These are phyloP conservation scores for Panus rudis DNA, from an alignment of 768 basidiomycete genomes.

Conservation along the genomic window DNA sequence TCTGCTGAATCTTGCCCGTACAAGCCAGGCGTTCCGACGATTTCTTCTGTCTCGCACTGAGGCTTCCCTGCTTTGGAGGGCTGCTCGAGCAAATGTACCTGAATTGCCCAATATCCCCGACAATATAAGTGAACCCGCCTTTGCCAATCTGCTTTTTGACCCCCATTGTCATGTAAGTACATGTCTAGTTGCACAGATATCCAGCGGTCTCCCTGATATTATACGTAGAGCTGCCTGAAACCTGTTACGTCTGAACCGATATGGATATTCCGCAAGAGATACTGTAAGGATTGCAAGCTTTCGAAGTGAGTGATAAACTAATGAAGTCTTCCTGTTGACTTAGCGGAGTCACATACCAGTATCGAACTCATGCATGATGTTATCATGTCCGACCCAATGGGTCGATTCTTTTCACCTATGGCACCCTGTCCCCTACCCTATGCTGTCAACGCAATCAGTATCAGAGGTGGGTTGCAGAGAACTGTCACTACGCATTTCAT, in stretches of 20 bases:
- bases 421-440: no score
- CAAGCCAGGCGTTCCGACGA: not conserved
- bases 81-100: constrained; percentile 1
- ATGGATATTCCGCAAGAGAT: not conserved
- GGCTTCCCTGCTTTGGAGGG: not conserved
- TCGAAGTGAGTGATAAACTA: not conserved
- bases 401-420: no score
- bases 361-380: no score
- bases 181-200: no score
- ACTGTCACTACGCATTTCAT: no score
- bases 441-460: no score
- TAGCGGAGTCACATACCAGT: no score
- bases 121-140: constrained; percentile 8
- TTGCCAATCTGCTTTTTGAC: constrained; percentile 6
- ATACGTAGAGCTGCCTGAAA: not conserved
- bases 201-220: no score
- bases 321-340: no score
- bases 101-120: not conserved
- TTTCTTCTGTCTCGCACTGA: constrained; percentile 2
- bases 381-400: no score
- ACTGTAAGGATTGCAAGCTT: not conserved
- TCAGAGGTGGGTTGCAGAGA: no score
- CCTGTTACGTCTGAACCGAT: not conserved
- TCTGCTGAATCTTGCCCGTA: constrained; percentile 3
- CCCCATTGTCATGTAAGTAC: constrained; percentile 5